These are phyloP conservation scores for Apiotrichum gamsii DNA, from an alignment of 1,284 basidiomycete genomes.

Conservation along the genomic window DNA sequence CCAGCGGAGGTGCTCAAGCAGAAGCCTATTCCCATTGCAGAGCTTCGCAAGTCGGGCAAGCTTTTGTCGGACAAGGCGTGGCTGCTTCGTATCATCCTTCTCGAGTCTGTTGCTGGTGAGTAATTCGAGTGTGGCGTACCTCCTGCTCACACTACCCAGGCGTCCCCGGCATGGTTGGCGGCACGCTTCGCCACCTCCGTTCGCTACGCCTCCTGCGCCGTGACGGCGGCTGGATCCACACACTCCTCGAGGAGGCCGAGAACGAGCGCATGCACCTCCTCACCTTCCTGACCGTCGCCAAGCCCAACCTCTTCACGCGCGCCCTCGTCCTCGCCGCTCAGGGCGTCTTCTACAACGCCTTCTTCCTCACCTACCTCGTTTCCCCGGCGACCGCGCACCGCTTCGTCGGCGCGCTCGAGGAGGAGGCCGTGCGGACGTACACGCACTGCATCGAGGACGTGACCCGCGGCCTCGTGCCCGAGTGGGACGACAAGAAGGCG, in stretches of 20 bases:
- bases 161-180: conserved; percentile 93
- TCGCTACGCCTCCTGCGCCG: conserved; percentile 77
- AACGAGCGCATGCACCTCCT: conserved; percentile 94
- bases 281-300: conserved; percentile 80
- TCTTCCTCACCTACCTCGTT: conserved; percentile 78
- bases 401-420: conserved; percentile 91
- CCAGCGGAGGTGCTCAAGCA: conserved; percentile 25
- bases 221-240: conserved; percentile 81
- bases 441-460: conserved; percentile 77
- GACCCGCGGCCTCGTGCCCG: conserved; percentile 75
- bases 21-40: conserved; percentile 56
- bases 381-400: conserved; percentile 82
- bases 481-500: conserved; percentile 68
- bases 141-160: too few relatives aligned
- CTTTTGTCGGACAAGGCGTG: conserved; percentile 67
- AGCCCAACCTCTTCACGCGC: conserved; percentile 73
- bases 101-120: conserved; percentile 86
- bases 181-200: conserved; percentile 72
- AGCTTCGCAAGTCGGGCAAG: conserved; percentile 66
- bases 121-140: too few relatives aligned
- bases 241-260: conserved; percentile 84
- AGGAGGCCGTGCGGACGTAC: conserved; percentile 88
- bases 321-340: conserved; percentile 77
- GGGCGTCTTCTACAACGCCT: conserved; percentile 78
- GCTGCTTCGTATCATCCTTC: conserved; percentile 76